A percentile compares a stretch with the other conserved stretches of the same genome.
phyloP scores from a whole-genome alignment of 495 filamentous ascomycete genomes.

The Aeminium ludgeri region DNA sequence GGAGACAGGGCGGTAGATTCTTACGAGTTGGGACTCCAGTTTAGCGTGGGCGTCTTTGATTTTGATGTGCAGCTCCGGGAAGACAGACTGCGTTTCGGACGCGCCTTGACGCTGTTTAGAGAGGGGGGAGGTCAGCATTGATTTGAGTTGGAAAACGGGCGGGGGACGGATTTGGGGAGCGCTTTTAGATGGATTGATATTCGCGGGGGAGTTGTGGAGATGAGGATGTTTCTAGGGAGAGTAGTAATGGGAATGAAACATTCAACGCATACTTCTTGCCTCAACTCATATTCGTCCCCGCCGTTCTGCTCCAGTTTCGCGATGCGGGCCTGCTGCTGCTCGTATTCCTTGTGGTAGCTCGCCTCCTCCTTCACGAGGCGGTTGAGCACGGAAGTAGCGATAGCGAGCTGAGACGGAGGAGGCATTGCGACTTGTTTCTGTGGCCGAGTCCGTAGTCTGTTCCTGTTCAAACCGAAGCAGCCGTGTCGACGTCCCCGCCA shows the following conservation, averaged over 20 bases:
- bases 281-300: constrained; percentile 38
- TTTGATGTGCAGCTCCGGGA: constrained; percentile 48
- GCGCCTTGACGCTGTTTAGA: constrained; percentile 46
- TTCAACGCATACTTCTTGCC: constrained; percentile 62
- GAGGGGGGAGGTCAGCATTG: no score
- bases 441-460: no score
- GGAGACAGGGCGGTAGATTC: constrained; percentile 23
- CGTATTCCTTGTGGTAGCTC: constrained; percentile 72
- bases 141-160: no score
- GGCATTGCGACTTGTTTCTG: constrained; percentile 35
- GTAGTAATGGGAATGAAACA: no score
- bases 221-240: no score
- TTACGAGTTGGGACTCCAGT: constrained; percentile 48
- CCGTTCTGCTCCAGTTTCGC: constrained; percentile 39
- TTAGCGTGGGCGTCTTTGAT: constrained; percentile 49
- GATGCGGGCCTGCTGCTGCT: constrained; percentile 52
- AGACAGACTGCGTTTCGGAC: constrained; percentile 67
- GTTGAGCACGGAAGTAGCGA: constrained; percentile 53
- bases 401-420: constrained; percentile 52
- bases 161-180: no score
- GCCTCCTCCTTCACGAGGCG: constrained; percentile 83
- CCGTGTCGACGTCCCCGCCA: no score
- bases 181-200: no score
- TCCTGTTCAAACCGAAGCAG: no score
- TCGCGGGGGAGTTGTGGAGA: no score